phyloP scores from a whole-genome alignment of 805 yeast genomes.

The Candida pini region DNA sequence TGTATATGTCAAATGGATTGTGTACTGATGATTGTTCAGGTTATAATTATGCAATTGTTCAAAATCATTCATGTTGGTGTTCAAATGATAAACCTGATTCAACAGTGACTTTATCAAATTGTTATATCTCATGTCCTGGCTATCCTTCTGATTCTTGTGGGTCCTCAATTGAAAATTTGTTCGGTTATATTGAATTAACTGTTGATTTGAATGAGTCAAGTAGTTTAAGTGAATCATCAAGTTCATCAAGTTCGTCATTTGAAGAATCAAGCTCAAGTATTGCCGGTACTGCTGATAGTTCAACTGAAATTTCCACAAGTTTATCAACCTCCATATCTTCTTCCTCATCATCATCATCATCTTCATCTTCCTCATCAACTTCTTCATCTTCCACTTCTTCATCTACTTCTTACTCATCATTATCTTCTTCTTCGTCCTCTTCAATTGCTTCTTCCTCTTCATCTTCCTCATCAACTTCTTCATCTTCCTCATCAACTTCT shows the following conservation, averaged over 20 bases:
- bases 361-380: conserved; percentile 7
- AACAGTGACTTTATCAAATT: conserved; percentile 31
- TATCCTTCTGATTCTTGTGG: conserved; percentile 39
- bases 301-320: conserved; percentile 4
- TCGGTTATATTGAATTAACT: no score
- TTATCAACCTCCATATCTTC: conserved; percentile 4
- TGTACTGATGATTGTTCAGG: conserved; percentile 38
- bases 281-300: no score
- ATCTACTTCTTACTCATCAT: conserved; percentile 5
- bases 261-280: conserved; percentile 4
- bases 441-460: conserved; percentile 8
- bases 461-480: conserved; percentile 15
- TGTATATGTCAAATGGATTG: conserved; percentile 35
- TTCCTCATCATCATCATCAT: conserved; percentile 3
- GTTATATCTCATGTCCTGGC: conserved; percentile 41
- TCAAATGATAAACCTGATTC: conserved; percentile 35
- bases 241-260: conserved; percentile 6
- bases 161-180: no score
- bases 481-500: conserved; percentile 16
- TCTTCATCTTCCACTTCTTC: conserved; percentile 3
- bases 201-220: no score
- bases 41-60: conserved; percentile 41
- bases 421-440: conserved; percentile 5
- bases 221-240: conserved; percentile 1
- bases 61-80: conserved; percentile 42